Evolutionary conservation across 352 stramenopile genomes (phyloP).

Genomic region (Pythium phragmitis): DNA sequence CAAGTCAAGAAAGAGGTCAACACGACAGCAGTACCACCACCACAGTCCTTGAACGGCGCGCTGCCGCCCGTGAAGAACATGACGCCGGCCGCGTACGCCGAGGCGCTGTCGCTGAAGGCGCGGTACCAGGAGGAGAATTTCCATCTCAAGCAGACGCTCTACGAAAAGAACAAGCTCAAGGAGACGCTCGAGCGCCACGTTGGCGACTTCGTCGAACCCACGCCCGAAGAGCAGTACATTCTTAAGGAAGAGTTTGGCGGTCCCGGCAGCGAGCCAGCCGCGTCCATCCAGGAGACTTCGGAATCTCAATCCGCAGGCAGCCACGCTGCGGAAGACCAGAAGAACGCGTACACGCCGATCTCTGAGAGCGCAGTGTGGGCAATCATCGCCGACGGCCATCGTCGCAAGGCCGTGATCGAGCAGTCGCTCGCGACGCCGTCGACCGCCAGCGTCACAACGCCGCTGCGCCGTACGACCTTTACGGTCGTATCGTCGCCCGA

Average conservation of each 20-base stretch:
- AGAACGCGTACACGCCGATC: slow-evolving; percentile 11
- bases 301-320: too few relatives aligned
- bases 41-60: background rate
- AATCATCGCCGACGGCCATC: slow-evolving; percentile 24
- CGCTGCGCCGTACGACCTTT: slow-evolving; percentile 6
- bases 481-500: slow-evolving; percentile 4
- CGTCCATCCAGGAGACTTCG: background rate
- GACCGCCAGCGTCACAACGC: background rate
- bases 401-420: slow-evolving; percentile 18
- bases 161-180: slow-evolving; percentile 36
- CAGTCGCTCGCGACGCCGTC: slow-evolving; percentile 10
- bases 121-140: slow-evolving; percentile 33
- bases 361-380: slow-evolving; percentile 25
- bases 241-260: slow-evolving; percentile 10
- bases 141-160: slow-evolving; percentile 31
- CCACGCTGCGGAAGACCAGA: background rate
- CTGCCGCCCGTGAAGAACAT: background rate
- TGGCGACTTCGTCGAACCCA: slow-evolving; percentile 24
- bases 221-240: slow-evolving; percentile 15
- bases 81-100: slow-evolving; percentile 30
- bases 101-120: slow-evolving; percentile 35
- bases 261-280: background rate
- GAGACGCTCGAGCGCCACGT: slow-evolving; percentile 36
- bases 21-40: background rate
- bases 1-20: background rate